Conservation (phyloP, 805 yeast species). For the Candida quercuum region DNA sequence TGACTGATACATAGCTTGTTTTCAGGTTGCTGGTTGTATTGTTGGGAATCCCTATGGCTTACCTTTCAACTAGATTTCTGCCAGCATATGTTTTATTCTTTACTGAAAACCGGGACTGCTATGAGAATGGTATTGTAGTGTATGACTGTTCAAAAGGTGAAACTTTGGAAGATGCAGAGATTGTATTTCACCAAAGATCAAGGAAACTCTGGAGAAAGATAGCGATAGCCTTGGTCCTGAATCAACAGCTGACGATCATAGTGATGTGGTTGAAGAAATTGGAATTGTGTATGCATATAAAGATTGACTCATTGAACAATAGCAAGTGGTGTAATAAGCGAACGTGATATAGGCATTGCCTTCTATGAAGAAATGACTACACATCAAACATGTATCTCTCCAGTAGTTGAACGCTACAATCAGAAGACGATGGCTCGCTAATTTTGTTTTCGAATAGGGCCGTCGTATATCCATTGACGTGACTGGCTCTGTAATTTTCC, state of each 20-base stretch:
- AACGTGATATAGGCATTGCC: no score
- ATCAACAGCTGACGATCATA: background rate
- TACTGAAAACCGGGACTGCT: no score
- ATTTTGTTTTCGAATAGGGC: no score
- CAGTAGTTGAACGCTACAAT: no score
- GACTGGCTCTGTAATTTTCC: no score
- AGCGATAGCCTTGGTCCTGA: background rate
- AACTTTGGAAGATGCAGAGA: conserved; percentile 1
- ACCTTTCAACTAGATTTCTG: conserved; percentile 49
- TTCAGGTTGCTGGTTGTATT: conserved; percentile 55
- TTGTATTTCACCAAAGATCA: background rate
- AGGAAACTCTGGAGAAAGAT: background rate
- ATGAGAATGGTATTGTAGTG: conserved; percentile 30
- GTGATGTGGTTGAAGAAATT: background rate
- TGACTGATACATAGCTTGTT: conserved; percentile 52
- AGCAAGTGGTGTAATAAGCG: no score
- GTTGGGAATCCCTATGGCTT: conserved; percentile 64
- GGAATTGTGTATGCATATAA: no score
- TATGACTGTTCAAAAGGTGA: conserved; percentile 20
- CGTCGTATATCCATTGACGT: no score
- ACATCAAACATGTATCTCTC: no score
- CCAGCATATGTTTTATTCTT: conserved; percentile 41
- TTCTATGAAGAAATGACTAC: no score
- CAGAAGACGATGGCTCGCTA: no score
- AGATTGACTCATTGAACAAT: no score